Conservation (phyloP, 768 basidiomycete genomes). For the Boletus vinaceobasis region DNA sequence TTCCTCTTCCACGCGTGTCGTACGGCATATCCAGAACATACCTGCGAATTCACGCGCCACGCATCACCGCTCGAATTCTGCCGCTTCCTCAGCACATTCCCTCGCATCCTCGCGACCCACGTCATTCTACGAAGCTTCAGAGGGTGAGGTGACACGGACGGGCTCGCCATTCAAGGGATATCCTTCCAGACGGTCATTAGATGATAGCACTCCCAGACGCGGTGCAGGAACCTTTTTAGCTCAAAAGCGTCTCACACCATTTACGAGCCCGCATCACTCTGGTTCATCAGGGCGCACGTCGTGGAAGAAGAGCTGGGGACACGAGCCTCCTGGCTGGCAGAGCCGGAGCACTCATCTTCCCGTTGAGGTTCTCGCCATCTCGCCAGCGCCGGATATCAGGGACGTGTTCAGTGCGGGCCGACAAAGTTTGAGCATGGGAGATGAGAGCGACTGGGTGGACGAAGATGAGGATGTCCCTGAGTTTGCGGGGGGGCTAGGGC, state of each 20-base stretch:
- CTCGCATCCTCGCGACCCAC: conserved; percentile 72
- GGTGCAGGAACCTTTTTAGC: conserved; percentile 66
- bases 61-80: conserved; percentile 73
- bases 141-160: conserved; percentile 61
- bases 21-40: conserved; percentile 55
- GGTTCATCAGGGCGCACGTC: conserved; percentile 60
- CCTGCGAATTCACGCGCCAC: conserved; percentile 36
- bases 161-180: conserved; percentile 60
- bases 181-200: conserved; percentile 45
- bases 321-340: conserved; percentile 85
- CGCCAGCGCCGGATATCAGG: conserved; percentile 51
- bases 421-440: conserved; percentile 55
- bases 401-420: conserved; percentile 73
- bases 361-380: conserved; percentile 74
- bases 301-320: conserved; percentile 90
- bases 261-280: conserved; percentile 52
- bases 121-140: conserved; percentile 74
- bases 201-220: conserved; percentile 42
- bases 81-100: conserved; percentile 75
- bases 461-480: conserved; percentile 73
- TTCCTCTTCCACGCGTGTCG: conserved; percentile 78
- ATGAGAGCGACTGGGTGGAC: conserved; percentile 87
- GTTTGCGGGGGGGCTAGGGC: conserved; percentile 79
- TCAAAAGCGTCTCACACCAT: conserved; percentile 77
- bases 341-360: conserved; percentile 61